A percentile compares a stretch with the other conserved stretches of the same genome.
These are phyloP conservation scores for Puya raimondii DNA, from an alignment of 176 grass and related monocot species.

Conservation along the genomic window DNA sequence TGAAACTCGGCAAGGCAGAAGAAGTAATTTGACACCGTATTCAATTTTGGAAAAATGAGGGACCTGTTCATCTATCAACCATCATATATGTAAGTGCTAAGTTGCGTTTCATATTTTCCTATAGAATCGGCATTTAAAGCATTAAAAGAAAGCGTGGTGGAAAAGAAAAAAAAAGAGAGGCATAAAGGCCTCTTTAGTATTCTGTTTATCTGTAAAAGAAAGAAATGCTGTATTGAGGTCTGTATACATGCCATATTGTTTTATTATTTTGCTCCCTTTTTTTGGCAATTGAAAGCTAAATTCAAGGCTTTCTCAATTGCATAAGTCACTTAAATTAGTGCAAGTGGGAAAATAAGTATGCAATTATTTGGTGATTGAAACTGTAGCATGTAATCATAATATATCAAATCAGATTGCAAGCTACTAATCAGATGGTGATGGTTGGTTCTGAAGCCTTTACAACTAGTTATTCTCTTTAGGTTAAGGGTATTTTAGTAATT, in stretches of 20 bases:
- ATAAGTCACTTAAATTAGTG: not conserved
- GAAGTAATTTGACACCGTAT: conserved; percentile 2
- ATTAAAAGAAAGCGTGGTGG: no score
- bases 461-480: no score
- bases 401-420: no score
- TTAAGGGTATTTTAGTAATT: no score
- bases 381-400: not conserved
- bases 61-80: not conserved
- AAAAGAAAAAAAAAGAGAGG: not conserved
- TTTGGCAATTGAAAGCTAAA: conserved; percentile 30
- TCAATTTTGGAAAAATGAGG: conserved; percentile 26
- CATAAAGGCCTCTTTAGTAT: conserved; percentile 1
- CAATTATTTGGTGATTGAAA: not conserved
- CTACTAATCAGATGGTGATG: no score
- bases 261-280: conserved; percentile 22
- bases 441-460: no score
- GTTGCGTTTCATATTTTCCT: not conserved
- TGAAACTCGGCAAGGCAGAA: conserved; percentile 25
- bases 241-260: conserved; percentile 21
- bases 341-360: not conserved
- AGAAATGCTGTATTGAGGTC: conserved; percentile 23
- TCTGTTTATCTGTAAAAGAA: conserved; percentile 21
- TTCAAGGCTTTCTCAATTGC: conserved; percentile 25
- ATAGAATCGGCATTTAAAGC: no score
- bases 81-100: not conserved